Conservation (phyloP, 345 rosid genomes). For the Camelina hispida region DNA sequence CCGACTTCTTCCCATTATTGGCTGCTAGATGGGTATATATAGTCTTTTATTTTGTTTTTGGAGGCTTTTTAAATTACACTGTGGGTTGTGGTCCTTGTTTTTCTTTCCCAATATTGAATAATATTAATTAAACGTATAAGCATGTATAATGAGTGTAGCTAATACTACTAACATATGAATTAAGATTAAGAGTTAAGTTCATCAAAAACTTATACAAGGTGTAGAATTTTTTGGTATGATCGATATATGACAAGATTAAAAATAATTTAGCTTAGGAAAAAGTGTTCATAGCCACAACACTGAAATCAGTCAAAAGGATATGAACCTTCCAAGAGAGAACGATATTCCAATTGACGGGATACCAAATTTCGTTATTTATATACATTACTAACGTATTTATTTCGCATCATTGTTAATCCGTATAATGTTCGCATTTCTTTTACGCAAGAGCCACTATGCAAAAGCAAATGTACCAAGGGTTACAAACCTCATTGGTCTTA, state of each 20-base stretch:
- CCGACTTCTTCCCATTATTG: constrained; percentile 39
- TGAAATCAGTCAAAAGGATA: not conserved
- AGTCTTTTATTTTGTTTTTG: constrained; percentile 5
- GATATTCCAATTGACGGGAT: not conserved
- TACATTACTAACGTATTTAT: not conserved
- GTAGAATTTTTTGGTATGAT: not conserved
- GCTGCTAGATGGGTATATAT: not conserved
- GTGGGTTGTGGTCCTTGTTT: constrained; percentile 4
- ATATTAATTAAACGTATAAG: not conserved
- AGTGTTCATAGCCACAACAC: not conserved
- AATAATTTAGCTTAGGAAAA: no score
- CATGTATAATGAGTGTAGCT: not conserved
- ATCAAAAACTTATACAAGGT: not conserved
- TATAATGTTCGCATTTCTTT: not conserved
- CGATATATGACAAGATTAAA: no score
- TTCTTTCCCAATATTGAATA: not conserved
- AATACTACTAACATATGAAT: not conserved
- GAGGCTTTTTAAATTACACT: constrained; percentile 11
- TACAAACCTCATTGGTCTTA: not conserved
- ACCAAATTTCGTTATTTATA: not conserved
- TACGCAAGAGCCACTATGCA: not conserved
- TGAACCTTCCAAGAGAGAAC: not conserved
- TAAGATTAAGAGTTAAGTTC: not conserved
- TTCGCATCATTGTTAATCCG: not conserved
- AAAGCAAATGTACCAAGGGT: not conserved